phyloP scores from a whole-genome alignment of 2,329 filamentous ascomycete genomes.

The Neofusicoccum umdonicola region DNA sequence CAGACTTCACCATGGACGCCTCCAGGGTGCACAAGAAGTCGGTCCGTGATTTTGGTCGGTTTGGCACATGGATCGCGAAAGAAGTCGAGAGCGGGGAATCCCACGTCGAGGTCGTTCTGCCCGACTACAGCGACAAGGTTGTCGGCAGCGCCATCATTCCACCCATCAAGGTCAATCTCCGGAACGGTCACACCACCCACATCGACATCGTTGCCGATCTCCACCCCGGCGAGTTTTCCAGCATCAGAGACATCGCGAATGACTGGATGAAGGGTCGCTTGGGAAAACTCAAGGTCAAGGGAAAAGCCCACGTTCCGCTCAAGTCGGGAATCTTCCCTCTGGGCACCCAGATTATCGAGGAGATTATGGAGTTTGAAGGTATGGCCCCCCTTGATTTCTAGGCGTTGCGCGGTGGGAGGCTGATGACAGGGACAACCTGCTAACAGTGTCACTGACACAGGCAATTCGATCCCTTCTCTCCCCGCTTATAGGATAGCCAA shows the following conservation, averaged over 20 bases:
- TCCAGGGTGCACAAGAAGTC: slow-evolving; percentile 68
- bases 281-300: slow-evolving; percentile 67
- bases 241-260: slow-evolving; percentile 76
- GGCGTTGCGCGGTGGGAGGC: slow-evolving; percentile 36
- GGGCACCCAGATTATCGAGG: slow-evolving; percentile 71
- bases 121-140: slow-evolving; percentile 75
- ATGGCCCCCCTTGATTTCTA: slow-evolving; percentile 65
- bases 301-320: slow-evolving; percentile 69
- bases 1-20: slow-evolving; percentile 77
- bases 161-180: slow-evolving; percentile 69
- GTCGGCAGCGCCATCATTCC: slow-evolving; percentile 77
- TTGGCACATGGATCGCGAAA: slow-evolving; percentile 76
- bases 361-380: slow-evolving; percentile 81
- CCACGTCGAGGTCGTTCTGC: slow-evolving; percentile 72
- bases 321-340: slow-evolving; percentile 78
- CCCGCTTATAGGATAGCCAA: slow-evolving; percentile 80
- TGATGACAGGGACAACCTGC: slow-evolving; percentile 43
- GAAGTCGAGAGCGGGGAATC: slow-evolving; percentile 73
- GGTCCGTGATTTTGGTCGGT: slow-evolving; percentile 71
- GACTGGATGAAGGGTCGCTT: slow-evolving; percentile 84
- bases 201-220: slow-evolving; percentile 79
- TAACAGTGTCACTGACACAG: slow-evolving; percentile 28
- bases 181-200: slow-evolving; percentile 72
- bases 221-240: slow-evolving; percentile 70
- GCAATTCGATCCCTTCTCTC: slow-evolving; percentile 67